Evolutionary conservation across 169 alveolate genomes (phyloP).

Genomic region (Cryptosporidium ubiquitum): DNA sequence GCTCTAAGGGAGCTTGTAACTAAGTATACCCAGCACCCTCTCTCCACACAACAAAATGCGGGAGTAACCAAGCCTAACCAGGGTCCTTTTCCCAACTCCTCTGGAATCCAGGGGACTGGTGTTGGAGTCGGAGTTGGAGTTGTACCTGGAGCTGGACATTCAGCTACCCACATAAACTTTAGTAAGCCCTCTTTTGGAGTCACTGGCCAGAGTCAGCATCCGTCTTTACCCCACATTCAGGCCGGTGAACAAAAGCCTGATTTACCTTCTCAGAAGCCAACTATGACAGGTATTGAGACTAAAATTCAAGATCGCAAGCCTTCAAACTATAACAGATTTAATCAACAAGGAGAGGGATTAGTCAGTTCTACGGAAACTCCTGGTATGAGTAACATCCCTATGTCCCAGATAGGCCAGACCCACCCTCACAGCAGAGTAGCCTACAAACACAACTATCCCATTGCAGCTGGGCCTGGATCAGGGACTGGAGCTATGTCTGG

Average conservation of each 20-base stretch:
- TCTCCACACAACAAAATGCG: not conserved
- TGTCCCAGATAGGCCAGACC: not conserved
- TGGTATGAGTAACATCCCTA: not conserved
- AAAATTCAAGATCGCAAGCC: constrained; percentile 1
- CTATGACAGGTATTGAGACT: not conserved
- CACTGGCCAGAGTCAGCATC: not conserved
- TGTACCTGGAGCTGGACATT: not conserved
- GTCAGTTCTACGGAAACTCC: not conserved
- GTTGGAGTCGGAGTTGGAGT: not conserved
- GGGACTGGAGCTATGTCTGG: not conserved
- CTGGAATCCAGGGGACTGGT: not conserved
- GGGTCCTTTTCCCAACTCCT: not conserved
- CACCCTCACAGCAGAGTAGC: not conserved
- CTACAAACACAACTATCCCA: not conserved
- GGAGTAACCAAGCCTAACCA: not conserved
- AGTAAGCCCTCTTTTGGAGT: not conserved
- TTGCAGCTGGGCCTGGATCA: not conserved
- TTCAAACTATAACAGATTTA: not conserved
- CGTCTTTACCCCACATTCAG: not conserved
- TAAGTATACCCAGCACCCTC: constrained; percentile 53
- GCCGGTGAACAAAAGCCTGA: not conserved
- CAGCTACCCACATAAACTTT: not conserved
- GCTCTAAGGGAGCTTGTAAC: constrained; percentile 33
- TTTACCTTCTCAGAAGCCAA: not conserved
- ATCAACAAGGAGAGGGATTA: not conserved